Conservation (phyloP, 106 monocot species). For the Acorus gramineus region DNA sequence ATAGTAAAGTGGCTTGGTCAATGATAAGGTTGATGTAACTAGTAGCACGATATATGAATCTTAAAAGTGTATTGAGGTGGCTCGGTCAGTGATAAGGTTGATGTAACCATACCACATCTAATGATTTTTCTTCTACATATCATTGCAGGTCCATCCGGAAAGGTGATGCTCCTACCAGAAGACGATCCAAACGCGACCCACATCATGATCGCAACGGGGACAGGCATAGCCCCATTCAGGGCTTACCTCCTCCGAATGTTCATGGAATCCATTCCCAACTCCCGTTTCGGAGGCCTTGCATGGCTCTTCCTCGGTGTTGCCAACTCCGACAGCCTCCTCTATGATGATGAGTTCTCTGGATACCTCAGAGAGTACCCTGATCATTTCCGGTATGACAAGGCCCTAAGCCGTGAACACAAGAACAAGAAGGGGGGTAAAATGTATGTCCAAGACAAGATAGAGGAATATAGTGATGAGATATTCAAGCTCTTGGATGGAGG, state of each 20-base stretch:
- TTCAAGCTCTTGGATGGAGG: conserved; percentile 89
- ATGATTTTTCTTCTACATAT: too few species aligned
- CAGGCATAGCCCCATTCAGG: conserved; percentile 87
- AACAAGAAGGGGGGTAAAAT: conserved; percentile 91
- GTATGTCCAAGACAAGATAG: conserved; percentile 98
- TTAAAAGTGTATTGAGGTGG: too few species aligned
- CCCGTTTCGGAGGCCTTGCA: conserved; percentile 73
- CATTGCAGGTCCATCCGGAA: conserved; percentile 79
- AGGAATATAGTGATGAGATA: conserved; percentile 89
- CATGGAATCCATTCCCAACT: conserved; percentile 67
- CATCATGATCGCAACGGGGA: conserved; percentile 98
- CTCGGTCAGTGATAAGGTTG: too few species aligned
- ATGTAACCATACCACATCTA: too few species aligned
- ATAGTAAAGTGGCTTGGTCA: too few species aligned
- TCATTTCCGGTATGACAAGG: conserved; percentile 72
- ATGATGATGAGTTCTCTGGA: conserved; percentile 75
- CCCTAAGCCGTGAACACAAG: conserved; percentile 86
- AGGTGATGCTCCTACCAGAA: conserved; percentile 92
- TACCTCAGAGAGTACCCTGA: conserved; percentile 64
- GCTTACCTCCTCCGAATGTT: conserved; percentile 95
- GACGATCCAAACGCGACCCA: conserved; percentile 79
- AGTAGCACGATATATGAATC: too few species aligned
- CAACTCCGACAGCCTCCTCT: conserved; percentile 87
- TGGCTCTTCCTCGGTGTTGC: conserved; percentile 99
- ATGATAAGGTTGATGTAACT: too few species aligned